Evolutionary conservation across 2,329 filamentous ascomycete genomes (phyloP).

Genomic region (Knufia fluminis): DNA sequence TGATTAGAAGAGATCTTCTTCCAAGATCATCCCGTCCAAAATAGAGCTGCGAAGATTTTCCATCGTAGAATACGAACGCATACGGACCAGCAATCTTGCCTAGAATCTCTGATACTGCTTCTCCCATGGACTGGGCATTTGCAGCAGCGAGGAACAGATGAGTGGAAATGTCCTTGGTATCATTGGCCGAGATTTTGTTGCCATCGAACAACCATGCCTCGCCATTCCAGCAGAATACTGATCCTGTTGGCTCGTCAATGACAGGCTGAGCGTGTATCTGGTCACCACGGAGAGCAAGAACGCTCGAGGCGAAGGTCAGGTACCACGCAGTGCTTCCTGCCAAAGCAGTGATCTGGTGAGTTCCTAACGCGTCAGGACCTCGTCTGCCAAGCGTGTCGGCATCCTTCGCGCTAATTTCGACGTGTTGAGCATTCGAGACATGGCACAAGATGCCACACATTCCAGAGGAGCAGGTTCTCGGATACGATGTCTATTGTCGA

Average conservation of each 20-base stretch:
- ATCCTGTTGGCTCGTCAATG: slow-evolving; percentile 45
- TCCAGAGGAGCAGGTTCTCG: background rate
- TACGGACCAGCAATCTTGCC: slow-evolving; percentile 69
- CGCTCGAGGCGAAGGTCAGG: slow-evolving; percentile 67
- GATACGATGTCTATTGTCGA: background rate
- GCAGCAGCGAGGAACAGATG: slow-evolving; percentile 43
- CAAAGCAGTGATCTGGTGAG: slow-evolving; percentile 20
- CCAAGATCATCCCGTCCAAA: slow-evolving; percentile 84
- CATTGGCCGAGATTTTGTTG: slow-evolving; percentile 57
- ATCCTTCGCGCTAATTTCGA: slow-evolving; percentile 27
- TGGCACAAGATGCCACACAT: slow-evolving; percentile 48
- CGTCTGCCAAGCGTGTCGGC: slow-evolving; percentile 30
- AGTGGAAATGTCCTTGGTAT: slow-evolving; percentile 61
- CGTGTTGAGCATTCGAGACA: slow-evolving; percentile 28
- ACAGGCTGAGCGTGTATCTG: slow-evolving; percentile 66
- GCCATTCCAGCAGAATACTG: slow-evolving; percentile 89
- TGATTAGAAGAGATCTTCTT: slow-evolving; percentile 60
- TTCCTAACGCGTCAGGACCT: slow-evolving; percentile 37
- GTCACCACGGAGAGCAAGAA: slow-evolving; percentile 78
- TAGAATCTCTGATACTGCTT: slow-evolving; percentile 44
- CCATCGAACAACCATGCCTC: slow-evolving; percentile 75
- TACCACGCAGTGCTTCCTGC: slow-evolving; percentile 24
- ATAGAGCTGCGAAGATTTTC: slow-evolving; percentile 52
- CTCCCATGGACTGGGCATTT: slow-evolving; percentile 13
- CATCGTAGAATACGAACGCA: slow-evolving; percentile 78